These are phyloP conservation scores for Punica granatum DNA, from an alignment of 345 rosid genomes.

Conservation along the genomic window DNA sequence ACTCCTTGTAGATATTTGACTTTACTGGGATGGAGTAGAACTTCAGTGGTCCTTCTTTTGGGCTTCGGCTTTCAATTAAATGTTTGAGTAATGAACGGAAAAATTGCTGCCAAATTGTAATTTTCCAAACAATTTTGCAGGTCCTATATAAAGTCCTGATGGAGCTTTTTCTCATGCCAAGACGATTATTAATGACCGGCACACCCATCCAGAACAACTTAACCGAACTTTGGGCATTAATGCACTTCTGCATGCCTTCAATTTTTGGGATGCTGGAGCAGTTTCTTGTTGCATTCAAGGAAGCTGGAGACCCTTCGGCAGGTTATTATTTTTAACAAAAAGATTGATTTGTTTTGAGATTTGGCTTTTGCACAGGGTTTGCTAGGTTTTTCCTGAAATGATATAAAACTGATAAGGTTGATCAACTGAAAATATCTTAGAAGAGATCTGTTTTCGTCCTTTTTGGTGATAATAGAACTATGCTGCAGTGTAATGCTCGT, in stretches of 20 bases:
- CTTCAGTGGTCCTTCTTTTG: neutral
- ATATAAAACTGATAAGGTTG: neutral
- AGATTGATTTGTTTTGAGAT: neutral
- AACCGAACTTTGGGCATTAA: conserved; percentile 85
- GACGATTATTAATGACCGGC: conserved; percentile 80
- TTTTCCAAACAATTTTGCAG: conserved; percentile 26
- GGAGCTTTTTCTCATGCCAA: conserved; percentile 67
- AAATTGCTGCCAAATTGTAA: neutral
- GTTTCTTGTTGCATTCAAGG: conserved; percentile 64
- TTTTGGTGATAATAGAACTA: neutral
- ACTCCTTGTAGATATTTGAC: neutral
- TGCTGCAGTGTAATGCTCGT: too few relatives aligned
- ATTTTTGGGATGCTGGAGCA: conserved; percentile 73
- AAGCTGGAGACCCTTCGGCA: conserved; percentile 47
- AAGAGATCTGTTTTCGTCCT: neutral
- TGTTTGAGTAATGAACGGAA: neutral
- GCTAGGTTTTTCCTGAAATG: neutral
- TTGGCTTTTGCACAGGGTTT: neutral
- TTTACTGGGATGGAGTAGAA: neutral
- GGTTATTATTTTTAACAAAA: conserved; percentile 24
- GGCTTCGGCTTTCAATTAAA: neutral
- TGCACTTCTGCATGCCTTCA: conserved; percentile 90
- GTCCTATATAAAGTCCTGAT: conserved; percentile 63
- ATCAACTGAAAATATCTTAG: neutral
- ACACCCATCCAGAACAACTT: conserved; percentile 89